Conservation (phyloP, 306 rosid species). For the Hippophae gyantsensis region DNA sequence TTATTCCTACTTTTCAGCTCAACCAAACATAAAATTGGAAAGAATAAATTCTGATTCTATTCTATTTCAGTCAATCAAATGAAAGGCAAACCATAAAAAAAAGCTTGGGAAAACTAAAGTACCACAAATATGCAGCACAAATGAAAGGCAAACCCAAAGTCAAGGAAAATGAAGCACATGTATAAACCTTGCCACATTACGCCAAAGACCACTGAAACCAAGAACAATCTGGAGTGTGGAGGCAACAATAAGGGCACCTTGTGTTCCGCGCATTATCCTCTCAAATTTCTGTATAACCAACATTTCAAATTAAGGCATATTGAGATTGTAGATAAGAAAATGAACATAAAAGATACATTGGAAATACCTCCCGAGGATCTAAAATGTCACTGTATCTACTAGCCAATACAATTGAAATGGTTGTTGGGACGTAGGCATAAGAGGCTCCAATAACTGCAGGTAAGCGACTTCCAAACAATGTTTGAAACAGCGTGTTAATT, state of each 20-base stretch:
- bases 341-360: slow-evolving; percentile 13
- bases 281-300: slow-evolving; percentile 60
- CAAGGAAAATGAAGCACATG: neutral
- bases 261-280: slow-evolving; percentile 90
- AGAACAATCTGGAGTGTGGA: slow-evolving; percentile 93
- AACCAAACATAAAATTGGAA: no score
- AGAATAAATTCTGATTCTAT: no score
- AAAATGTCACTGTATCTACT: slow-evolving; percentile 72
- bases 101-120: no score
- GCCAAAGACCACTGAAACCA: slow-evolving; percentile 98
- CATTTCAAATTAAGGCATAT: slow-evolving; percentile 2
- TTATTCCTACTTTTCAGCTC: no score
- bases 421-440: slow-evolving; percentile 80
- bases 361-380: slow-evolving; percentile 70
- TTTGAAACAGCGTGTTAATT: slow-evolving; percentile 66
- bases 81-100: no score
- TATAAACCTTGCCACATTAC: slow-evolving; percentile 78
- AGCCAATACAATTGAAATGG: slow-evolving; percentile 87
- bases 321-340: neutral
- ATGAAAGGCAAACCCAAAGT: neutral
- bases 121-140: neutral
- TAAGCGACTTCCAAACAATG: slow-evolving; percentile 80
- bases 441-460: slow-evolving; percentile 94
- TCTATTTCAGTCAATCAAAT: no score
- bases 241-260: slow-evolving; percentile 94